Evolutionary conservation across 2,329 filamentous ascomycete genomes (phyloP).

Genomic region (Penicillium nordicum): DNA sequence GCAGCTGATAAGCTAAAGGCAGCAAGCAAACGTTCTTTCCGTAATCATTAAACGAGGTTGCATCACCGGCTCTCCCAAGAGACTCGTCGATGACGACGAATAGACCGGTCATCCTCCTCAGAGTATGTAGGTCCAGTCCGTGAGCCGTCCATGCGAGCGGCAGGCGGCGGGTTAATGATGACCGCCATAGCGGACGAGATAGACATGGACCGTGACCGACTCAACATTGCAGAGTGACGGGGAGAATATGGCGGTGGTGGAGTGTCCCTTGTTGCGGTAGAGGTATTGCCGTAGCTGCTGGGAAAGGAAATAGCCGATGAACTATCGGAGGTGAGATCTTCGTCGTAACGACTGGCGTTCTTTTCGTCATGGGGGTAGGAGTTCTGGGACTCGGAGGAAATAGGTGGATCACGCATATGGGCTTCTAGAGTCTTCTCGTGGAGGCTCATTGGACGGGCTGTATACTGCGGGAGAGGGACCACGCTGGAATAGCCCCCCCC

Average conservation of each 20-base stretch:
- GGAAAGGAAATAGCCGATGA: conserved; percentile 43
- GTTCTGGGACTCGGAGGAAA: conserved; percentile 23
- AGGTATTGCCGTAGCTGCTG: conserved; percentile 45
- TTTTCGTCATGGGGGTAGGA: conserved; percentile 31
- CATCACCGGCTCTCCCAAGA: conserved; percentile 30
- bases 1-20: not conserved
- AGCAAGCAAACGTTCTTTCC: not conserved
- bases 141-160: conserved; percentile 28
- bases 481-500: conserved; percentile 31
- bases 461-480: conserved; percentile 41
- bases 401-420: conserved; percentile 31
- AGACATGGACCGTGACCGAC: conserved; percentile 34
- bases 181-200: conserved; percentile 28
- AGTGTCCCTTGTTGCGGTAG: conserved; percentile 43
- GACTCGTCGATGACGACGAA: conserved; percentile 22
- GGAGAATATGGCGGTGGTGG: conserved; percentile 44
- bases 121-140: conserved; percentile 27
- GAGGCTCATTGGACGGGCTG: conserved; percentile 37
- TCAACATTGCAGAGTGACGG: conserved; percentile 26
- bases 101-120: conserved; percentile 20
- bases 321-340: conserved; percentile 36
- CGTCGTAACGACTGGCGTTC: conserved; percentile 26
- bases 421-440: conserved; percentile 41
- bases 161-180: conserved; percentile 23
- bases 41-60: not conserved